Conservation (phyloP, 495 filamentous ascomycete species). For the Penicillium bialowiezense region DNA sequence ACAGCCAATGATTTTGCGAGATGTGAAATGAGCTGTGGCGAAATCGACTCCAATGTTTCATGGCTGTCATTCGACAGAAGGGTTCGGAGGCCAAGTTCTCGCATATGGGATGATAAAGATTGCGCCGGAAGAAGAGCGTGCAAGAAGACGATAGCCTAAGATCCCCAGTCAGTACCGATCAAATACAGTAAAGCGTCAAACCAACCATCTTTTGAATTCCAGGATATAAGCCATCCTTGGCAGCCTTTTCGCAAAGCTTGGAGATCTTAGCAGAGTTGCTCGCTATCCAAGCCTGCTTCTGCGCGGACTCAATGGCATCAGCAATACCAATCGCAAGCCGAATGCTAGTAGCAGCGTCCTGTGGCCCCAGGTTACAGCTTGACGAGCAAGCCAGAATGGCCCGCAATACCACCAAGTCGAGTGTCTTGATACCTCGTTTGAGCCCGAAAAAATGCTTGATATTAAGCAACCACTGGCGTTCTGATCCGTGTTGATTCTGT, state of each 20-base stretch:
- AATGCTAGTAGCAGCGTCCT: conserved; percentile 47
- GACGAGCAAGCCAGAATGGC: conserved; percentile 52
- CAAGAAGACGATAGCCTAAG: conserved; percentile 9
- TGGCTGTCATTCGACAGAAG: conserved; percentile 28
- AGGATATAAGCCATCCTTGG: conserved; percentile 32
- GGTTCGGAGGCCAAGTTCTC: conserved; percentile 21
- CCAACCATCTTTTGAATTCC: conserved; percentile 44
- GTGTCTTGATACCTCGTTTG: conserved; percentile 49
- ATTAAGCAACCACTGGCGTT: conserved; percentile 33
- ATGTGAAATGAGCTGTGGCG: conserved; percentile 19
- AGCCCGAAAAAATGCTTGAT: conserved; percentile 49
- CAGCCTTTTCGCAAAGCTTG: conserved; percentile 53
- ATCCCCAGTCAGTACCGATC: conserved; percentile 1
- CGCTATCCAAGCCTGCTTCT: conserved; percentile 44
- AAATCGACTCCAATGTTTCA: conserved; percentile 19
- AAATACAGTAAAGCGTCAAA: not conserved
- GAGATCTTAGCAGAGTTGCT: conserved; percentile 39
- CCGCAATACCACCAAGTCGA: conserved; percentile 52
- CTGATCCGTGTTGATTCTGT: conserved; percentile 12
- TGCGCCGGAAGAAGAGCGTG: conserved; percentile 25
- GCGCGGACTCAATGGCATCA: conserved; percentile 36
- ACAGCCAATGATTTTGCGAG: conserved; percentile 26
- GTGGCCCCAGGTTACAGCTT: conserved; percentile 31
- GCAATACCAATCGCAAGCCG: conserved; percentile 48
- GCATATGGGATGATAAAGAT: conserved; percentile 24